These are phyloP conservation scores for Wickerhamiella sergipiensis DNA, from an alignment of 805 yeast species.

Conservation along the genomic window DNA sequence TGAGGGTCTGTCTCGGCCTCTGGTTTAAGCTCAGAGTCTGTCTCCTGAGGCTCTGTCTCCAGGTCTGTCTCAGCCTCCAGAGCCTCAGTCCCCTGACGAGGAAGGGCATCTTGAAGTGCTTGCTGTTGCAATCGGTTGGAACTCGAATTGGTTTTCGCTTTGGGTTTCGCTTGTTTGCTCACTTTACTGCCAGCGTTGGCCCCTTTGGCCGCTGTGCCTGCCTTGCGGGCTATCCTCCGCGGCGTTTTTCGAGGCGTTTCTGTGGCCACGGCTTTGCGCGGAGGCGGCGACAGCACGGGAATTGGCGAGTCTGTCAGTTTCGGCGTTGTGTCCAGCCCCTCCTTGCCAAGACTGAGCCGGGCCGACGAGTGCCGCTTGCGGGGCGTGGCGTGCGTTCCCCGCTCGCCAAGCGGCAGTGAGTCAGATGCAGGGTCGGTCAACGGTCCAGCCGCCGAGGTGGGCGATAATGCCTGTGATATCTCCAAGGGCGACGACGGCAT, in stretches of 20 bases:
- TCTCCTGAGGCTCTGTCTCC: too few relatives aligned
- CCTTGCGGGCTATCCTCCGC: neutral
- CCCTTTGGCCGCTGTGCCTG: too few relatives aligned
- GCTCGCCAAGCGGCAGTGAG: neutral
- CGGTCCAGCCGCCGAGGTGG: neutral
- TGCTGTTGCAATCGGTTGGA: neutral
- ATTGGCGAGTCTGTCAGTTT: conserved; percentile 19
- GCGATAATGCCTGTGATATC: neutral
- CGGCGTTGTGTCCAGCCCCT: conserved; percentile 16
- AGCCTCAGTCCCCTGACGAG: too few relatives aligned
- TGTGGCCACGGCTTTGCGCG: neutral
- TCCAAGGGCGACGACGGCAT: neutral
- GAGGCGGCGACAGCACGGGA: conserved; percentile 19
- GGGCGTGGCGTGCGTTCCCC: conserved; percentile 3
- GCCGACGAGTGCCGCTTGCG: conserved; percentile 3
- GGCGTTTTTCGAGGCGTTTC: neutral
- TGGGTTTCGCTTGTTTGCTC: neutral
- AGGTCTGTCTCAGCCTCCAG: too few relatives aligned
- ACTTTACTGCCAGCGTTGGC: too few relatives aligned
- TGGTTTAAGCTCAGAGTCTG: too few relatives aligned
- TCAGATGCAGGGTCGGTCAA: neutral
- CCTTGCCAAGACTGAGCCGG: neutral
- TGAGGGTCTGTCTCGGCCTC: too few relatives aligned
- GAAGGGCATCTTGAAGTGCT: neutral
- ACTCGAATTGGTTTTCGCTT: neutral